Percentiles rank a stretch among this genome's conserved stretches.
Evolutionary conservation across 768 basidiomycete species (phyloP).

Genomic region (Russula sp.): DNA sequence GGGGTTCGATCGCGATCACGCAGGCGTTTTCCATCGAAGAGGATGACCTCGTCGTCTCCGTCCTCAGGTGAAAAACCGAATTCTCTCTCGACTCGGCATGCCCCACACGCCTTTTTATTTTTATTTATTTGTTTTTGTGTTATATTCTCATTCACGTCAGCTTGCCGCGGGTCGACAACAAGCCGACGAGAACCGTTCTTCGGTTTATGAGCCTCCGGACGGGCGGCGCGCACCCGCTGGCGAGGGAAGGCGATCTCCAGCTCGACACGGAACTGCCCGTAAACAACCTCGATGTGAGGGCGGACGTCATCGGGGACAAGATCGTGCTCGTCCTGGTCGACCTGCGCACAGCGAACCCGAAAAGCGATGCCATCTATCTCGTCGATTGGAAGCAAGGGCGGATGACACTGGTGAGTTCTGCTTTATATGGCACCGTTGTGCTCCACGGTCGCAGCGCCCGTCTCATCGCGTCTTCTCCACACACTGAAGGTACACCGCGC

Average conservation of each 20-base stretch:
- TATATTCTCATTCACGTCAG: neutral
- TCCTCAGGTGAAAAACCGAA: conserved; percentile 8
- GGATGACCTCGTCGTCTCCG: conserved; percentile 16
- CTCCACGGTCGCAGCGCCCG: neutral
- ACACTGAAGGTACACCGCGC: conserved; percentile 6
- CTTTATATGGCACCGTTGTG: neutral
- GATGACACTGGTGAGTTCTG: conserved; percentile 2
- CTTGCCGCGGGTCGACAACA: neutral
- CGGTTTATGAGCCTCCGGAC: conserved; percentile 14
- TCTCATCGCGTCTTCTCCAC: neutral
- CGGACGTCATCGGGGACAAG: neutral
- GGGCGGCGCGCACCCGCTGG: neutral
- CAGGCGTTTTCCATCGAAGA: conserved; percentile 9
- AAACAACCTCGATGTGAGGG: conserved; percentile 1
- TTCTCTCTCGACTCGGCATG: neutral
- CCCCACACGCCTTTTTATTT: neutral
- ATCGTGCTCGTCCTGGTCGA: conserved; percentile 9
- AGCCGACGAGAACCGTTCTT: neutral
- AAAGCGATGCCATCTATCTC: neutral
- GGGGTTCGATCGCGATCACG: conserved; percentile 7
- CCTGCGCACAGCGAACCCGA: neutral
- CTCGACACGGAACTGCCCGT: conserved; percentile 8
- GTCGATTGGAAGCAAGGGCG: conserved; percentile 5
- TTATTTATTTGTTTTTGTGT: neutral
- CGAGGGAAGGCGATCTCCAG: neutral